Evolutionary conservation across 1,284 basidiomycete species (phyloP), one percentile per base, ranked within the genome.

Genomic region (Papiliotrema laurentii): DNA sequence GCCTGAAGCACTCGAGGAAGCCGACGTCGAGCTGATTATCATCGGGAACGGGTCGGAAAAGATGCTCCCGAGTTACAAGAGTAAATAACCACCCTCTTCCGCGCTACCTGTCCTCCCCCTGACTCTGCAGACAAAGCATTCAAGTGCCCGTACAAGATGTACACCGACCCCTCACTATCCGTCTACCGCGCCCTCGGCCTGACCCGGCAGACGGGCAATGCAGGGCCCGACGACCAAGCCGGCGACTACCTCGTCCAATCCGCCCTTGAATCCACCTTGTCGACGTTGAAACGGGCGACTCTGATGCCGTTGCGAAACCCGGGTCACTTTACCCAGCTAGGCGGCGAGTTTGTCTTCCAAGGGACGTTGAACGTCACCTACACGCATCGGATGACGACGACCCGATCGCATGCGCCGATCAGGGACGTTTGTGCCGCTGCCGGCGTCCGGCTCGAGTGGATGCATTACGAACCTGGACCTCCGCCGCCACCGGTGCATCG

Each of bases 281-380:
- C 55, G 46, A 66, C 66, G 10, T 45, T 67, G 47, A 74, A 71
- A 59, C 64, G 66, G 53, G 73, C 59, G 26, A 73, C 51, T 42
- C 66, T 85, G 30, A 66, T 66, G 64, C 86, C 87, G 0, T 76
- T 91, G 10, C 83, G 84, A 69, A 82, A 81, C 48, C 86, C 85
- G 1, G 89, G 89, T 0, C 84, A 89, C 62, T 75, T 82, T 39
- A 72, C 77, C 19, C 86, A 91, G 69, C 79, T 93, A 26, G 90
- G 90, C 16, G 90, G 90, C 22, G 90, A 93, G 73, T 92, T 93
- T 64, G 80, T 93, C 24, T 79, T 94, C 45, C 86, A 86, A 22
- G 86, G 86, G 40, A 83, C 55, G 4, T 51, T 68, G n/a, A 52
- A 61, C 33, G 59, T 68, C 18, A 49, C 51, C 18, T 73, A 64